These are phyloP conservation scores for Trypanosomatidae sp. DNA, from an alignment of 208 protist genomes.

Conservation along the genomic window DNA sequence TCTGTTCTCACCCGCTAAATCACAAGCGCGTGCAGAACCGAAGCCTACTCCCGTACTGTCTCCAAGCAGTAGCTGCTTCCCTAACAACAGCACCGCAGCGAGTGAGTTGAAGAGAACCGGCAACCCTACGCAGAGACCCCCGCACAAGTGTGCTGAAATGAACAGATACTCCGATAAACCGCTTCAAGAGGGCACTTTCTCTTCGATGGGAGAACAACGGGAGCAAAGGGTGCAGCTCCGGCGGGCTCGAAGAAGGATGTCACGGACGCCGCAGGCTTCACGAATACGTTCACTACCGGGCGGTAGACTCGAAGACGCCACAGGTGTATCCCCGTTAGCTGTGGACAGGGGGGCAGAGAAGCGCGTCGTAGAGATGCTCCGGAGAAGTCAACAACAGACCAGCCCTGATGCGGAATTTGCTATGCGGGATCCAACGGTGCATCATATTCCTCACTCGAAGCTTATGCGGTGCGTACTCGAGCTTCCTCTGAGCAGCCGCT, in stretches of 20 bases:
- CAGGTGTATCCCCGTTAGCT: conserved; percentile 25
- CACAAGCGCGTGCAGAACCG: not conserved
- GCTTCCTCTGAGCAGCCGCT: conserved; percentile 24
- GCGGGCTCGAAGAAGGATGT: not conserved
- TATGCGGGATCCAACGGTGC: conserved; percentile 8
- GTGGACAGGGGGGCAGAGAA: conserved; percentile 25
- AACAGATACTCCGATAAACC: not conserved
- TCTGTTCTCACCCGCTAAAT: not conserved
- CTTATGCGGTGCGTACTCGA: conserved; percentile 50
- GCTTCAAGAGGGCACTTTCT: not conserved
- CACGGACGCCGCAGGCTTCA: not conserved
- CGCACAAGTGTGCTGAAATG: not conserved
- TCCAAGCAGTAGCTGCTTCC: not conserved
- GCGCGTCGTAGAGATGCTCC: conserved; percentile 39
- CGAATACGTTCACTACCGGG: conserved; percentile 22
- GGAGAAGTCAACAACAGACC: conserved; percentile 16
- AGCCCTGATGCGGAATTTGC: not conserved
- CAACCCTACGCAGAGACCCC: not conserved
- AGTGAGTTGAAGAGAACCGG: not conserved
- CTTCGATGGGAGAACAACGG: not conserved
- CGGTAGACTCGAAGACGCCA: conserved; percentile 11
- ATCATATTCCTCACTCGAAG: conserved; percentile 36
- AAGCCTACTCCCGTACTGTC: not conserved
- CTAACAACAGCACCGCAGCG: not conserved
- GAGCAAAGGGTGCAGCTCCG: not conserved